phyloP scores from a whole-genome alignment of 2,329 filamentous ascomycete species.

The Ustulina deusta region DNA sequence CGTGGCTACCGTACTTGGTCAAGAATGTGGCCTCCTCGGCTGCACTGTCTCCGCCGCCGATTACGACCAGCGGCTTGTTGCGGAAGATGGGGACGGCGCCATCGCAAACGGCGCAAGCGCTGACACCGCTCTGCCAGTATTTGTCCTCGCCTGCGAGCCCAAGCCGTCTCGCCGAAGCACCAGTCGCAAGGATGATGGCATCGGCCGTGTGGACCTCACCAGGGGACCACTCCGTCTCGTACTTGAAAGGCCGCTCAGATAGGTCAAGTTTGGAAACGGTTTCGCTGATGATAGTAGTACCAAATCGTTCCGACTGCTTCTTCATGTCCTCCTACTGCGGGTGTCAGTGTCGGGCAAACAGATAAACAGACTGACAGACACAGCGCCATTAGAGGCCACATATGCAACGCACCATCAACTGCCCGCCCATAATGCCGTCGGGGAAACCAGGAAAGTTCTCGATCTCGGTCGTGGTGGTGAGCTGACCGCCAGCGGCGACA shows the following conservation, averaged over 20 bases:
- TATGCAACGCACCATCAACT: conserved; percentile 77
- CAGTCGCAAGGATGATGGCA: conserved; percentile 92
- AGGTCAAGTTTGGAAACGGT: conserved; percentile 92
- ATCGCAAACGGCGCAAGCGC: conserved; percentile 96
- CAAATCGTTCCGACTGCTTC: conserved; percentile 89
- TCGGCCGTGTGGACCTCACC: conserved; percentile 89
- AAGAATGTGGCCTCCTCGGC: conserved; percentile 98
- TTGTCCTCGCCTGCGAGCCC: conserved; percentile 88
- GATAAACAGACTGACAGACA: background rate
- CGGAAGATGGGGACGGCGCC: conserved; percentile 97
- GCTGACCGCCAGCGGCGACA: conserved; percentile 93
- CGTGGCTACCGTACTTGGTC: conserved; percentile 96
- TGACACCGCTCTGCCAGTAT: conserved; percentile 98
- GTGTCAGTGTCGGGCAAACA: background rate
- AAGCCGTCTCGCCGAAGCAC: conserved; percentile 88
- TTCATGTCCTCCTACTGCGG: conserved; percentile 81
- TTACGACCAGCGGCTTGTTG: conserved; percentile 94
- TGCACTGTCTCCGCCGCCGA: conserved; percentile 95
- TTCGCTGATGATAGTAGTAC: conserved; percentile 92
- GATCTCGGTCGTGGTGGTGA: conserved; percentile 97
- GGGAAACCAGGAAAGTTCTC: conserved; percentile 99
- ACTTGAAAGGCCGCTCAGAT: conserved; percentile 86
- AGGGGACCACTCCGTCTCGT: conserved; percentile 90
- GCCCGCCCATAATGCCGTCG: conserved; percentile 84
- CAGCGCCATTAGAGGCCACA: background rate